Percentiles rank a stretch among this genome's conserved stretches.
These are phyloP conservation scores for Phlyctochytrium bullatum DNA, from an alignment of 192 early-diverging fungal genomes.

Conservation along the genomic window DNA sequence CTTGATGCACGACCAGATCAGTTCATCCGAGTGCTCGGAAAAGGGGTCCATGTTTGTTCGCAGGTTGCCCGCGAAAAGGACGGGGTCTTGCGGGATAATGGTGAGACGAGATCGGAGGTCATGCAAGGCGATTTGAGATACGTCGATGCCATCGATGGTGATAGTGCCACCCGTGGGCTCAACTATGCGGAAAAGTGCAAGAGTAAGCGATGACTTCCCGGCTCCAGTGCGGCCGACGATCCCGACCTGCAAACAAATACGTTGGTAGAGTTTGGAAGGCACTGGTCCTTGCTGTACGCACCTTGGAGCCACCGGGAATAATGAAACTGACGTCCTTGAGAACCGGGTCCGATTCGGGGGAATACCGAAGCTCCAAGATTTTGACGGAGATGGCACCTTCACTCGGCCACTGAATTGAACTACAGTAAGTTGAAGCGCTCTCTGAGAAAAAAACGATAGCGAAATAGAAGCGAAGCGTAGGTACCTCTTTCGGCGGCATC, in stretches of 20 bases:
- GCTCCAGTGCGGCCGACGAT: slow-evolving; percentile 68
- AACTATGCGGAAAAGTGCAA: slow-evolving; percentile 72
- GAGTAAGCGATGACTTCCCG: slow-evolving; percentile 71
- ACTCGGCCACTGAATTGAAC: slow-evolving; percentile 53
- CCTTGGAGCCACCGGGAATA: slow-evolving; percentile 55
- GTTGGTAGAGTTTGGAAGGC: slow-evolving; percentile 11
- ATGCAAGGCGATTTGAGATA: slow-evolving; percentile 54
- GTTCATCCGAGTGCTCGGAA: slow-evolving; percentile 61
- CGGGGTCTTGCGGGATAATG: slow-evolving; percentile 59
- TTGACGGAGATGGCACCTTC: slow-evolving; percentile 67
- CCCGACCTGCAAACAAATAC: slow-evolving; percentile 33
- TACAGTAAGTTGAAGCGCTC: background rate
- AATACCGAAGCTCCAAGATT: slow-evolving; percentile 70
- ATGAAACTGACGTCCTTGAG: slow-evolving; percentile 70
- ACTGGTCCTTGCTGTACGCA: slow-evolving; percentile 4
- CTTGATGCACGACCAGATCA: slow-evolving; percentile 72
- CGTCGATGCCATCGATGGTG: slow-evolving; percentile 70
- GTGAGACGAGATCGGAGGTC: slow-evolving; percentile 55
- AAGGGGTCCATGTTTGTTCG: slow-evolving; percentile 82
- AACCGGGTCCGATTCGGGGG: slow-evolving; percentile 60
- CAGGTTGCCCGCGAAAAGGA: slow-evolving; percentile 65
- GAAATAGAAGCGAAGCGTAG: background rate
- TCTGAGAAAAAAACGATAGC: slow-evolving; percentile 28
- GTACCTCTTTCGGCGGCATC: slow-evolving; percentile 26
- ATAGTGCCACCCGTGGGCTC: slow-evolving; percentile 57